Evolutionary conservation across 441 rosid genomes (phyloP), one percentile per base, ranked within the genome.

Genomic region (Euphorbia celastroides): DNA sequence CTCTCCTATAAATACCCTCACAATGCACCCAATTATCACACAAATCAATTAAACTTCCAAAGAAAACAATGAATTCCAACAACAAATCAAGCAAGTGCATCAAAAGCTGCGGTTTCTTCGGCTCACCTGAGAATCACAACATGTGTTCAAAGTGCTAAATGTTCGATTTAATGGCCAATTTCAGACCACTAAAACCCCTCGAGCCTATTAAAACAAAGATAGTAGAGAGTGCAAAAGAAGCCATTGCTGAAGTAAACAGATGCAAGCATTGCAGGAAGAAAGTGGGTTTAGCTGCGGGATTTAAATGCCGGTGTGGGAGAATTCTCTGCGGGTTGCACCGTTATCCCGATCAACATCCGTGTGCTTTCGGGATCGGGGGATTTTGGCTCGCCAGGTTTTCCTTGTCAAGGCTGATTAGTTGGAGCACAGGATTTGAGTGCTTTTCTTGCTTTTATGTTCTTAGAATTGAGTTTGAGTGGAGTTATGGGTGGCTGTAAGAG

Each of bases 261-360:
- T 81, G 89, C 57, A 46, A 52, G 6, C 22, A 57, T 3, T 81
- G 91, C 68, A 66, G 62, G 19, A 88, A 68, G 78, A 80, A 72
- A 61, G 79, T 88, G 19, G 83, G 90, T 0, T 19, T 81, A 27
- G 20, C 61, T 7, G 90, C 59, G 8, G 90, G 90, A 31, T 86
- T 84, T 67, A 17, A 52, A 7, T 84, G 89, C 65, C 75, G 82
- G 9, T 83, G 88, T 23, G 83, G 83, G 5, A 34, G 55, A 13
- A 1, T 81, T 44, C 80, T 80, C 48, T 82, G 89, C 1, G 84
- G 77, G 17, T 38, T 20, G 0, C 93, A 85, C 20, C 78, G 86
- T 0, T 74, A 81, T 48, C 72, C 87, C 0, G 62, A 78, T 16
- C 44, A 38, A 14, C 44, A 38, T 38, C 12, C 44, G 11, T 38